Conservation (phyloP, 139 green algal species). For the Chlamydomonas eustigma region DNA sequence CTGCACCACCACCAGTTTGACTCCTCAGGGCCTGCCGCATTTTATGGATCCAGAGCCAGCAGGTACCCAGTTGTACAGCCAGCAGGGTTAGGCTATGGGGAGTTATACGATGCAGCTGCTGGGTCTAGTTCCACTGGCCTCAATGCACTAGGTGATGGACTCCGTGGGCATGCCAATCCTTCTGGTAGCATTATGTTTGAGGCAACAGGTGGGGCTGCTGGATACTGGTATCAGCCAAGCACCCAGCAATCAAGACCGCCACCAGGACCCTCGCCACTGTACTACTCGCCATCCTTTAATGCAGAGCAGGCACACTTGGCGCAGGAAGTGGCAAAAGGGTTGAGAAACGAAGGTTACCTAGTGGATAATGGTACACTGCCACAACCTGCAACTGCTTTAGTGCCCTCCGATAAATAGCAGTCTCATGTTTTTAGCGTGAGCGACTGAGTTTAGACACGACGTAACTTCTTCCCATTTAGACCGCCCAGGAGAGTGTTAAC, state of each 20-base stretch:
- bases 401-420: too few species aligned
- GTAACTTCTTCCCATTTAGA: too few species aligned
- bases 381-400: too few species aligned
- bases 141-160: not conserved
- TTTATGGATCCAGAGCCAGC: too few species aligned
- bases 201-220: not conserved
- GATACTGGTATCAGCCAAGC: not conserved
- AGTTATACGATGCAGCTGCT: not conserved
- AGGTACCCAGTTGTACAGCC: not conserved
- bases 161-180: not conserved
- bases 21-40: not conserved
- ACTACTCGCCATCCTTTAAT: not conserved
- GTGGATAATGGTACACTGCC: too few species aligned
- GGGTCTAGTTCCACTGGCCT: not conserved
- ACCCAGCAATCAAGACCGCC: not conserved
- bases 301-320: not conserved
- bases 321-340: not conserved
- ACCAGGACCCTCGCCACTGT: not conserved
- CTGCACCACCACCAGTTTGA: not conserved
- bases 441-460: too few species aligned
- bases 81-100: not conserved
- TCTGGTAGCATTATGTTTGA: not conserved
- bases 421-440: too few species aligned
- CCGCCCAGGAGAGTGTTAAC: too few species aligned
- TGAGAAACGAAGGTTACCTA: not conserved